Conservation (phyloP, 1,139 yeast genomes). For the Lodderomyces parapsilosis region DNA sequence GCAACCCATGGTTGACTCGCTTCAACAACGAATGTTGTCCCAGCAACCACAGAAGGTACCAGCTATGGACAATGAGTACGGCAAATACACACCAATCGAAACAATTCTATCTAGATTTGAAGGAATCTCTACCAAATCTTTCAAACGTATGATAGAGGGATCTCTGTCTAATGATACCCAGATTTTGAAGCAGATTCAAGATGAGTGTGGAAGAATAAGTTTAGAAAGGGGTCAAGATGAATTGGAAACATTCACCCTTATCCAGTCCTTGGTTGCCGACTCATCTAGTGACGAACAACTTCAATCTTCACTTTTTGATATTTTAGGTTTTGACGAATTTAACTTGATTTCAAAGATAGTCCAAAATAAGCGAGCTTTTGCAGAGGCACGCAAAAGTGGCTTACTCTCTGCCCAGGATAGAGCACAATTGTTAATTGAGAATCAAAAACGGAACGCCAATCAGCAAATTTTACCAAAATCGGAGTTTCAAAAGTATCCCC, state of each 20-base stretch:
- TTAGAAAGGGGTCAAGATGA: conserved; percentile 24
- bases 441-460: conserved; percentile 51
- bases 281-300: conserved; percentile 56
- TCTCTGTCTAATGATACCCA: conserved; percentile 17
- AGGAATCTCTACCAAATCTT: conserved; percentile 31
- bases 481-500: conserved; percentile 66
- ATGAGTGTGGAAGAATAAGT: conserved; percentile 30
- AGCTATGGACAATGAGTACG: conserved; percentile 32
- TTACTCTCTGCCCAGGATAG: conserved; percentile 44
- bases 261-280: conserved; percentile 25
- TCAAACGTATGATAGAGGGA: conserved; percentile 12
- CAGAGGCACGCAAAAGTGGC: conserved; percentile 7
- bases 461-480: conserved; percentile 48
- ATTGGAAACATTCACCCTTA: conserved; percentile 23
- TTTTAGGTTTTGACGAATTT: conserved; percentile 81
- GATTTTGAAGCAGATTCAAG: conserved; percentile 19
- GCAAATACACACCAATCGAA: conserved; percentile 28
- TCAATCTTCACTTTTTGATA: conserved; percentile 69
- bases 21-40: conserved; percentile 20
- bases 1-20: conserved; percentile 57
- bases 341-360: conserved; percentile 71
- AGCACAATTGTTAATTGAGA: conserved; percentile 55
- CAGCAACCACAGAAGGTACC: conserved; percentile 26
- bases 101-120: conserved; percentile 27
- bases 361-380: conserved; percentile 42